phyloP scores from a whole-genome alignment of 345 rosid genomes.

The Melaleuca quinquenervia region DNA sequence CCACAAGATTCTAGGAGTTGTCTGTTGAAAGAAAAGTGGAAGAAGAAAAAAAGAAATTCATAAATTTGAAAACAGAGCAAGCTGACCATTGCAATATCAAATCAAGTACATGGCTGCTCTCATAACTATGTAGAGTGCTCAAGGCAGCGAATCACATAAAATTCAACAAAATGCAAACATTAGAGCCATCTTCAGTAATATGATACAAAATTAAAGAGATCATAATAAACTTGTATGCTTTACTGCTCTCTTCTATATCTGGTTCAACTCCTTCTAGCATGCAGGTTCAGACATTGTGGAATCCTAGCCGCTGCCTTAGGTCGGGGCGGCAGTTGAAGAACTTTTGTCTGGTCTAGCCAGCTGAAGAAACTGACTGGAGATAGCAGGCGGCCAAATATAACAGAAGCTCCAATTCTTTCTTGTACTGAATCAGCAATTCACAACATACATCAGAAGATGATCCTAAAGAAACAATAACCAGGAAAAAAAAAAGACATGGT shows the following conservation, averaged over 20 bases:
- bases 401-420: constrained; percentile 81
- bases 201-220: background rate
- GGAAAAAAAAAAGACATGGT: background rate
- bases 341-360: constrained; percentile 1
- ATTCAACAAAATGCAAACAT: background rate
- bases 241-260: constrained; percentile 43
- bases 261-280: constrained; percentile 98
- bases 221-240: constrained; percentile 59
- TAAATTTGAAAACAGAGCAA: background rate
- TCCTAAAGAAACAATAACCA: background rate
- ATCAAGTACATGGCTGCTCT: background rate
- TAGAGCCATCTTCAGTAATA: background rate
- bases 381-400: constrained; percentile 33
- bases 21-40: constrained; percentile 24
- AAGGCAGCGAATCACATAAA: background rate
- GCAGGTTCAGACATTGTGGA: background rate
- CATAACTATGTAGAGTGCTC: background rate
- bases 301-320: constrained; percentile 18
- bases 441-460: background rate
- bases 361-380: constrained; percentile 18
- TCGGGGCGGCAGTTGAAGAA: constrained; percentile 1
- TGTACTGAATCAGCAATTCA: constrained; percentile 36
- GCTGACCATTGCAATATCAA: background rate
- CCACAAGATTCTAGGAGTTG: constrained; percentile 86
- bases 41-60: background rate